Base-by-base conservation (phyloP, 1,139 yeast genomes). In the Groenewaldozyma auringiensis region DNA sequence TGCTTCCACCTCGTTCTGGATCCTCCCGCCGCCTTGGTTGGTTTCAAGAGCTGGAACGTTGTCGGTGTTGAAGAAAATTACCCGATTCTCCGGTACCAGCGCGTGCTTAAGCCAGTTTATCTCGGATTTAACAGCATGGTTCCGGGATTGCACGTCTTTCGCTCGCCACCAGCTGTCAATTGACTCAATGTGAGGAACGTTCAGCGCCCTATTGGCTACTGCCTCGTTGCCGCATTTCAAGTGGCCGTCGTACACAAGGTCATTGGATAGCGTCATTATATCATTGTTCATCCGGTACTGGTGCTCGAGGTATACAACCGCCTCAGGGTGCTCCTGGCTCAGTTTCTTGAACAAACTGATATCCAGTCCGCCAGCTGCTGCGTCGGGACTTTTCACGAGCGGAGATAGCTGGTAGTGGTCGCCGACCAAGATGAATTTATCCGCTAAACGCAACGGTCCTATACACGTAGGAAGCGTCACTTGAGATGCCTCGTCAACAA, bases 401-500 rank as follows among this genome's bases (percentile, higher is more conserved):
- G 97, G 96, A 1, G 95, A 94, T 29, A 94, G 68, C 61, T 94
- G 99, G 53, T 76, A 78, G 61, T 92, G 97, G 60, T 94, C 99
- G 3, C 99, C 99, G 9, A 94, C 97, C 49, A 92, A 71, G 1
- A 94, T 73, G 59, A 92, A 92, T 62, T 76, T 83, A 40, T 83
- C 81, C 32, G 92, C 82, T 50, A 76, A 77, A 32, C 89, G 65
- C 39, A 92, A 62, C 0, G 98, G 97, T 0, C 98, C 98, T 25
- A 92, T 64, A 55, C 94, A 84, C 3, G 86, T 74, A 0, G 99
- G 98, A 69, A 92, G 71, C 0, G 96, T 81, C 0, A 89, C 86
- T 59, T 92, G 98, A 0, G 97, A 88, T 0, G 98, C 97, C 61
- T 92, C 99, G 62, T 92, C 99, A 40, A 94, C 76, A 40, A 92